Conservation (phyloP, 768 basidiomycete genomes). For the Tulasnella sp. region DNA sequence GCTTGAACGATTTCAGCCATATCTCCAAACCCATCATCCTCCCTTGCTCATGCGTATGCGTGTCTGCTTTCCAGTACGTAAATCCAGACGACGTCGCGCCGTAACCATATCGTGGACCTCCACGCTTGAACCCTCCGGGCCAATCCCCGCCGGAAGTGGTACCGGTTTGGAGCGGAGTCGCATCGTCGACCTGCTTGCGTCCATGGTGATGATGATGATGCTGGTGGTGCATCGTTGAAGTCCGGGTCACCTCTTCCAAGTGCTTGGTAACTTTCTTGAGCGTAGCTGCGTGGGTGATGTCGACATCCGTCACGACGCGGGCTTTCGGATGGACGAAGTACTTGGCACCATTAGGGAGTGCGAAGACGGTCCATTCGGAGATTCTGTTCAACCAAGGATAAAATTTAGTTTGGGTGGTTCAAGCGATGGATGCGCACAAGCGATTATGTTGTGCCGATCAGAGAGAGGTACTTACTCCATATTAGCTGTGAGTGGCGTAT, state of each 20-base stretch:
- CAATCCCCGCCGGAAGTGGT: too few species aligned
- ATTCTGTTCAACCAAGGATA: not conserved
- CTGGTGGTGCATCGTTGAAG: not conserved
- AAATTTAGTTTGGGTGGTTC: too few species aligned
- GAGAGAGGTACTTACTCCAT: too few species aligned
- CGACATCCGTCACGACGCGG: conserved; percentile 12
- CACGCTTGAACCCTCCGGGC: too few species aligned
- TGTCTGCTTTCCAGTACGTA: too few species aligned
- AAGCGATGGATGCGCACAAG: too few species aligned
- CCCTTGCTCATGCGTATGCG: not conserved
- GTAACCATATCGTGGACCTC: too few species aligned
- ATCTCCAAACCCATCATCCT: conserved; percentile 3
- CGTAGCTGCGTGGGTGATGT: not conserved
- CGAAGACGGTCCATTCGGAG: conserved; percentile 5
- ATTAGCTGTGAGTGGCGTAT: too few species aligned
- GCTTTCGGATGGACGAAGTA: conserved; percentile 10
- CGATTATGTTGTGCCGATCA: too few species aligned
- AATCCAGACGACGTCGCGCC: too few species aligned
- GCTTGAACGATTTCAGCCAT: not conserved
- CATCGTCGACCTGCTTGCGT: not conserved
- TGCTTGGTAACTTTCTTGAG: conserved; percentile 3
- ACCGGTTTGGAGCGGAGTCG: not conserved
- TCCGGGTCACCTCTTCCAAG: not conserved
- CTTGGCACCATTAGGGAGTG: not conserved
- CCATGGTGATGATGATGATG: not conserved